Evolutionary conservation across 345 rosid species (phyloP).

Genomic region (Eutrema heterophyllum): DNA sequence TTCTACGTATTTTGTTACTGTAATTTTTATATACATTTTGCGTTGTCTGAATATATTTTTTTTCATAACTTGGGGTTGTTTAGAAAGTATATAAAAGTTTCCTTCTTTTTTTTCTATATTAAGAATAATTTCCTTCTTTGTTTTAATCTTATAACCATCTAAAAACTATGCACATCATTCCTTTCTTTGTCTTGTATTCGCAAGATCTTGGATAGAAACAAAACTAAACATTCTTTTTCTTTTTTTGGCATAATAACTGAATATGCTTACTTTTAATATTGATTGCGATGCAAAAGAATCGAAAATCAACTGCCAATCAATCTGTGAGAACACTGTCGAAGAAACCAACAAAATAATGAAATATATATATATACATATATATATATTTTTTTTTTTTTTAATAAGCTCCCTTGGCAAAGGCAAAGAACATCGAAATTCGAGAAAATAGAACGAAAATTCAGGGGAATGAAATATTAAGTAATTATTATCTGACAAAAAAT

Average conservation of each 20-base stretch:
- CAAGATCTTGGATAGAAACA: conserved; percentile 25
- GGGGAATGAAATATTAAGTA: background rate
- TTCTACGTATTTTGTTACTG: background rate
- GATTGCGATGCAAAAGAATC: conserved; percentile 27
- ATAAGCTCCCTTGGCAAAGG: conserved; percentile 9
- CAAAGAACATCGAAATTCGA: conserved; percentile 17
- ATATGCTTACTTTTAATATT: conserved; percentile 21
- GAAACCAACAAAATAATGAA: conserved; percentile 19
- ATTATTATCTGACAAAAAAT: background rate
- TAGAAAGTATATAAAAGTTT: background rate
- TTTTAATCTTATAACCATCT: conserved; percentile 7
- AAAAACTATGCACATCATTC: conserved; percentile 9
- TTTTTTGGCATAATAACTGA: conserved; percentile 18
- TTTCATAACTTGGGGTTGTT: background rate
- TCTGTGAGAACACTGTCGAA: conserved; percentile 19
- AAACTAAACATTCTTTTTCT: conserved; percentile 25
- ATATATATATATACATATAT: background rate
- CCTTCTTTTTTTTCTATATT: background rate
- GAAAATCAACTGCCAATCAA: conserved; percentile 29
- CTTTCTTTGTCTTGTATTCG: conserved; percentile 24
- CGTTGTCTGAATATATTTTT: background rate
- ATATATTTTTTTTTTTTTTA: no score
- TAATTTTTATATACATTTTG: background rate
- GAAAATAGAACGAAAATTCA: conserved; percentile 6
- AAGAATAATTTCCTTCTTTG: background rate